Base-by-base conservation (phyloP, 176 grass and related monocot species). In the Puya raimondii region DNA sequence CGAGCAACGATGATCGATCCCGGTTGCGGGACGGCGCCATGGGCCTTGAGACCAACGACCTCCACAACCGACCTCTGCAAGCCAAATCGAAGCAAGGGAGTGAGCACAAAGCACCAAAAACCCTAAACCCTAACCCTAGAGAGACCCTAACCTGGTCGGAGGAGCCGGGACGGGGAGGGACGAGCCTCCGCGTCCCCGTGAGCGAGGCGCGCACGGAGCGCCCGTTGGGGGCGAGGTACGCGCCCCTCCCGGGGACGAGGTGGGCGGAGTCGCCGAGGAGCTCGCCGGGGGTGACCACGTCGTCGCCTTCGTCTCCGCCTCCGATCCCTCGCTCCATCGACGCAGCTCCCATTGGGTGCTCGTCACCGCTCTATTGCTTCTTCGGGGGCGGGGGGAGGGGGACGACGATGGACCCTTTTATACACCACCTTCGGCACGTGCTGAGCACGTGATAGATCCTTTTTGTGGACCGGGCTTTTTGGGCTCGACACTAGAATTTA, bases 41-140 rank as follows among this genome's bases (percentile, higher is more conserved):
- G 86, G 42, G 89, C 89, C 76, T 88, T 90, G 72, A 87, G 89
- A 25, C 94, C 89, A 13, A 92, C 81, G 52, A 97, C 87, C 74
- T 97, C 93, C 70, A 90, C 85, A 20, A 74, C 88, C 27, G 79
- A 77, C 71, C 89, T 90, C 89, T 97, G 89, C 76, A 79, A 48
- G 51, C 33, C 42, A 50, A 22, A 81, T 20, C 51, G 18, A 67
- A 76, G 21, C 22, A 80, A 15, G 15, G 33, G n/a, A 48, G 16
- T 47, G 12, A 17, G 29, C 49, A 53, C 23, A 63, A 66, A 70
- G 13, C 22, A 63, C 49, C 27, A 0, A 9, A 73, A 87, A 74
- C 48, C 52, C 27, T 59, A 64, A 66, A 78, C 57, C 73, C 64
- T 69, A 77, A 64, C 50, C 1, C 70, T 51, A 1, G 14, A 49